These are phyloP conservation scores for Phytophthora cactorum DNA, from an alignment of 352 stramenopile genomes.

Conservation along the genomic window DNA sequence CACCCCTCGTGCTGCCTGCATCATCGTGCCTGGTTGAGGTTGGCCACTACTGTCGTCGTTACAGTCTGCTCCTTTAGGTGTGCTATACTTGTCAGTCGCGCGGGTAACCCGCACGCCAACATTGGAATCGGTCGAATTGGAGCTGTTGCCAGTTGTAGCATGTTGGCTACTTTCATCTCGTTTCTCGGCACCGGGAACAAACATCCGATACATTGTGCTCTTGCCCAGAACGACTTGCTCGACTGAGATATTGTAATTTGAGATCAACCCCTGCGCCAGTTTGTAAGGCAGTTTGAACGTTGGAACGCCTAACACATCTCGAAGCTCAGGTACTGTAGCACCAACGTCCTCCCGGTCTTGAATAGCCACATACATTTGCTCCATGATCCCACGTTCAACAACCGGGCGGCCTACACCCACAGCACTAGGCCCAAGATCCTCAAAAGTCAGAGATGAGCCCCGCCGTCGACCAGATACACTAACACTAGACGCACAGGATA, in stretches of 20 bases:
- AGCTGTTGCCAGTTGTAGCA: conserved; percentile 3
- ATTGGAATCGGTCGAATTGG: conserved; percentile 11
- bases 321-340: conserved; percentile 80
- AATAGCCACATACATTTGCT: conserved; percentile 77
- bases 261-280: conserved; percentile 76
- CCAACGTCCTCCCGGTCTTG: conserved; percentile 53
- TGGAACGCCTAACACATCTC: conserved; percentile 76
- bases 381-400: conserved; percentile 80
- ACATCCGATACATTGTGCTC: conserved; percentile 88
- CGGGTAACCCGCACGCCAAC: conserved; percentile 37
- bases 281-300: conserved; percentile 89
- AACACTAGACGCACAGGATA: conserved; percentile 2
- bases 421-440: conserved; percentile 30
- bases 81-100: conserved; percentile 36
- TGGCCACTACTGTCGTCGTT: conserved; percentile 16
- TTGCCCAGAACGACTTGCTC: conserved; percentile 82
- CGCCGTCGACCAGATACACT: conserved; percentile 10
- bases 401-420: conserved; percentile 43
- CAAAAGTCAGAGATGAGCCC: conserved; percentile 19
- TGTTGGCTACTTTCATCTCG: conserved; percentile 6
- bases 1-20: conserved; percentile 52
- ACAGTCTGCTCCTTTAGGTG: conserved; percentile 22
- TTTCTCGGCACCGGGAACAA: conserved; percentile 41
- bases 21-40: conserved; percentile 65
- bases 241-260: conserved; percentile 80